Evolutionary conservation across 805 yeast genomes (phyloP), one percentile per base, ranked within the genome.

Genomic region (Monosporozyma yasuniensis): DNA sequence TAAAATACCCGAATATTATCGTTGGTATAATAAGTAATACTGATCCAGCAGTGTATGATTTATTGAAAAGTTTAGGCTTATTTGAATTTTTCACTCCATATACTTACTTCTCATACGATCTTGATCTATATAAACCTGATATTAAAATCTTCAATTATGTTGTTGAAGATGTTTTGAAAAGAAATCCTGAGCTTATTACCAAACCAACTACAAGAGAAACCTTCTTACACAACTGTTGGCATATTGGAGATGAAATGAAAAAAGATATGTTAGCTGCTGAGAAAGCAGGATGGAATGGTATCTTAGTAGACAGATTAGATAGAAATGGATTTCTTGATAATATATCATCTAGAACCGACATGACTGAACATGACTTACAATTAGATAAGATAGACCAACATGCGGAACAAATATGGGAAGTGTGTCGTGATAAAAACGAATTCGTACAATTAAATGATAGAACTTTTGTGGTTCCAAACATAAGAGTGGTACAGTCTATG

Each of bases 211-310:
- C 48, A 11, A 43, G 54, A n/a, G 39, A 16, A 9, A 35, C 2
- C 19, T 30, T 44, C 21, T 14, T 44, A 14, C n/a, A 19, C 2
- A 53, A 57, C 11, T 62, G 71, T 46, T 83, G 85, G 86, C 91
- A 84, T 60, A 66, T 83, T 45, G 91, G 91, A 0, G 90, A 84
- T 59, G 79, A 76, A 54, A 61, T 71, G 35, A 65, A 64, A 7
- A 77, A 78, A 47, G 91, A 84, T 60, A 68, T 76, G 49, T 57
- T 68, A 12, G 84, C 81, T 2, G 71, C 82, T 0, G 61, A 68
- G 16, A 61, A 64, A 23, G 73, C 82, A 0, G 89, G 89, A 0
- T 77, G 87, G 79, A 79, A 77, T 48, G 80, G 83, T 4, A 66
- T 84, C 0, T 64, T 77, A 22, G 49, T 81, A 3, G 84, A 81